Base-by-base conservation (phyloP, 2,329 filamentous ascomycete species). In the Nemania sp. region DNA sequence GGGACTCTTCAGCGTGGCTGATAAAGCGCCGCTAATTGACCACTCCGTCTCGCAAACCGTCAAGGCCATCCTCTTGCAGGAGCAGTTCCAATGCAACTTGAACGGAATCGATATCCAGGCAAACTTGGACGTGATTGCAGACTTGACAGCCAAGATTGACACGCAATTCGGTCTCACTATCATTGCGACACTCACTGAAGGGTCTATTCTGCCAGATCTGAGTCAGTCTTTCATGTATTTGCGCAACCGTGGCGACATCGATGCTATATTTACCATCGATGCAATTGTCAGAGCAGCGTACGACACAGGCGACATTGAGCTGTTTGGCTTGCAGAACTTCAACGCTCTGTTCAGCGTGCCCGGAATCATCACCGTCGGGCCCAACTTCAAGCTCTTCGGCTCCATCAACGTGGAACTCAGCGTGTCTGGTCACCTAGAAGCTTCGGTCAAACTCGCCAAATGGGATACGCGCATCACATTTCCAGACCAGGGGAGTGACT, bases 291-390 rank as follows among this genome's bases (percentile, higher is more conserved):
- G 5, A 25, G 64, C 57, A 12, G 50, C 61, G 1, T 60, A 42
- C 21, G 68, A 71, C 39, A 65, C 63, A 1, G 67, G 58, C 11
- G 61, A 66, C 32, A 61, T 64, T 5, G 59, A 65, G 18, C 64
- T n/a, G 17, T 49, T 67, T n/a, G 57, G 55, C 17, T 37, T 70
- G 12, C 65, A 68, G 12, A 69, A n/a, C n/a, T n/a, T n/a, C n/a
- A n/a, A n/a, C 15, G 71, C 70, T 20, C 62, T 68, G 1, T 73
- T 74, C 57, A 64, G 52, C 1, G 68, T 74, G 17, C 73, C 71
- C 1, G 69, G 68, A 1, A 71, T 76, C 34, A 60, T 67, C 5
- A 73, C 70, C 15, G 64, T 76, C n/a, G 70, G 73, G 1, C 74
- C 73, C 17, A 55, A 60, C 32, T 55, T 60, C 39, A 58, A 42